A percentile compares a stretch with the other conserved stretches of the same genome.
These are phyloP conservation scores for Psilocybe mexicana DNA, from an alignment of 1,284 basidiomycete genomes.

Conservation along the genomic window DNA sequence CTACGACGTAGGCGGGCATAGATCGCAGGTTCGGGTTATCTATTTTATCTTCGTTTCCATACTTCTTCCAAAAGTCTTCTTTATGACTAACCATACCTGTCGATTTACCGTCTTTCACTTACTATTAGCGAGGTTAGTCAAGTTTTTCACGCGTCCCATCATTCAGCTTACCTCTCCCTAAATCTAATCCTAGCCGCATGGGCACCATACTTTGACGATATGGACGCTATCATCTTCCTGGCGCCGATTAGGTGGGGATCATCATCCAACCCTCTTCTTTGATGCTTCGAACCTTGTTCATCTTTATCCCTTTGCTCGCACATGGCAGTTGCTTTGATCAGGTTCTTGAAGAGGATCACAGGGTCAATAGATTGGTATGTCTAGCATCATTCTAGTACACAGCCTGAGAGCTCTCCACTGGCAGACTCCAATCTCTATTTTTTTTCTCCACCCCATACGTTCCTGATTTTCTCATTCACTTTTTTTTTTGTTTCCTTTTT, in stretches of 20 bases:
- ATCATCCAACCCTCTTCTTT: neutral
- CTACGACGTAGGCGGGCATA: conserved; percentile 59
- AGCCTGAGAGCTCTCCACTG: neutral
- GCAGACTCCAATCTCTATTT: neutral
- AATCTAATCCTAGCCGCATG: conserved; percentile 50
- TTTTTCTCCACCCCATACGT: neutral
- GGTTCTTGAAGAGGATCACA: conserved; percentile 64
- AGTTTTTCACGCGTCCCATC: conserved; percentile 11
- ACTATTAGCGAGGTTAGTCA: conserved; percentile 33
- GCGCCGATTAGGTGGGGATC: conserved; percentile 55
- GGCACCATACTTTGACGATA: conserved; percentile 71
- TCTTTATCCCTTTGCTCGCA: neutral
- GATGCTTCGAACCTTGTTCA: neutral
- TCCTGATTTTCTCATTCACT: neutral
- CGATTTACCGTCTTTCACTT: neutral
- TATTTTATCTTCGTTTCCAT: conserved; percentile 13
- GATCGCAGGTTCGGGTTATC: conserved; percentile 46
- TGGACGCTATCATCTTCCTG: conserved; percentile 70
- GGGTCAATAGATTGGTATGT: conserved; percentile 60
- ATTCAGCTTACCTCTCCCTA: neutral
- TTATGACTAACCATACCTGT: conserved; percentile 5
- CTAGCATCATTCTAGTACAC: neutral
- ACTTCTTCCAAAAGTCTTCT: neutral
- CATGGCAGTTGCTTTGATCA: conserved; percentile 64
- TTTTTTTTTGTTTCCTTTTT: neutral